Conservation (phyloP, 2,329 filamentous ascomycete genomes). For the Neurospora sp. region DNA sequence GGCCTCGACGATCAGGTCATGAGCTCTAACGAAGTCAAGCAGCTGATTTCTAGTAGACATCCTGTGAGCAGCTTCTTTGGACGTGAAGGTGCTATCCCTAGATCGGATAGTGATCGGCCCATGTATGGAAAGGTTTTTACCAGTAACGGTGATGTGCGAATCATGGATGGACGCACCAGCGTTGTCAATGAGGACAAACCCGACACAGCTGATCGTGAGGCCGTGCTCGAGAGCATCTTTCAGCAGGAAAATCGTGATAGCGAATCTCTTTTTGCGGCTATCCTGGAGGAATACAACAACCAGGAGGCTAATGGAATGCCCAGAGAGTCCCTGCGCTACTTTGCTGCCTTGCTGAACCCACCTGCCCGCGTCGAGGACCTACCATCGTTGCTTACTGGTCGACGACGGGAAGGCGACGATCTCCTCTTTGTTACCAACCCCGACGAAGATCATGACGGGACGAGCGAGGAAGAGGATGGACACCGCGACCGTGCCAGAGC, state of each 20-base stretch:
- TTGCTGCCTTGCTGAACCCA: slow-evolving; percentile 35
- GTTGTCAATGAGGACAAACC: slow-evolving; percentile 50
- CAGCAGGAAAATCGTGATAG: slow-evolving; percentile 7
- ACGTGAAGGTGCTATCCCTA: slow-evolving; percentile 58
- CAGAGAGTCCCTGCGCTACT: slow-evolving; percentile 28
- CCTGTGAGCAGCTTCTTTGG: slow-evolving; percentile 68
- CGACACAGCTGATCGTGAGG: slow-evolving; percentile 51
- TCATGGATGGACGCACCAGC: slow-evolving; percentile 47
- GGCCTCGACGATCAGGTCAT: slow-evolving; percentile 70
- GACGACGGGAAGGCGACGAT: slow-evolving; percentile 16
- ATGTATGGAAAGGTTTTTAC: slow-evolving; percentile 59
- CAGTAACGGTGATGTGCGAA: slow-evolving; percentile 50
- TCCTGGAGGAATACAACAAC: slow-evolving; percentile 15
- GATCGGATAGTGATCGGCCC: slow-evolving; percentile 48
- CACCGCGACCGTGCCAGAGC: slow-evolving; percentile 2
- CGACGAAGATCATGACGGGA: slow-evolving; percentile 11
- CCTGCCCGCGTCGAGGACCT: slow-evolving; percentile 35
- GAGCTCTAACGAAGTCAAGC: slow-evolving; percentile 64
- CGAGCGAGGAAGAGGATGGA: slow-evolving; percentile 6
- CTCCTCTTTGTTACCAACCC: slow-evolving; percentile 15
- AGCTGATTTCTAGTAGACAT: slow-evolving; percentile 65
- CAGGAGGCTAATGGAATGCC: slow-evolving; percentile 19
- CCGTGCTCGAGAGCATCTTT: slow-evolving; percentile 48
- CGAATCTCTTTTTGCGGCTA: slow-evolving; percentile 12
- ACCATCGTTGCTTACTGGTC: slow-evolving; percentile 28